phyloP scores from a whole-genome alignment of 495 filamentous ascomycete species.

The Evernia prunastri region DNA sequence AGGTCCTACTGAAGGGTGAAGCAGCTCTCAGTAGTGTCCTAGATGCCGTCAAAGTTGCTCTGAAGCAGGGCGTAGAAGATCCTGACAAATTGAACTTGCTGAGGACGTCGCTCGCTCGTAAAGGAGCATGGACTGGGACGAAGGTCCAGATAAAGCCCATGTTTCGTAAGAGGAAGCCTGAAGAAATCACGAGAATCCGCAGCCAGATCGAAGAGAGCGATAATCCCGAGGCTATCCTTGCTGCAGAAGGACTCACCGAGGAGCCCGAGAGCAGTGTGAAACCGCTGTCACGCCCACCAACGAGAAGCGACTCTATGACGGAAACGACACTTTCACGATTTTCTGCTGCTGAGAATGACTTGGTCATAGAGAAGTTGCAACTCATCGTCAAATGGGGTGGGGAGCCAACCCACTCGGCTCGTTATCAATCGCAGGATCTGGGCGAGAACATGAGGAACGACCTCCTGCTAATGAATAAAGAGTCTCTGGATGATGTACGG shows the following conservation, averaged over 20 bases:
- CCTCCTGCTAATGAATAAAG: conserved; percentile 84
- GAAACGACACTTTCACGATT: conserved; percentile 83
- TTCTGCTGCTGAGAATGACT: conserved; percentile 79
- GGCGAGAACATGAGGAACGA: conserved; percentile 95
- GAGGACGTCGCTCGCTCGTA: conserved; percentile 79
- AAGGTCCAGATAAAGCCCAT: conserved; percentile 99
- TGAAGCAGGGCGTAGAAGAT: conserved; percentile 75
- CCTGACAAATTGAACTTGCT: conserved; percentile 75
- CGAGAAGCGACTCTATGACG: conserved; percentile 72
- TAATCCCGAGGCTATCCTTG: conserved; percentile 5
- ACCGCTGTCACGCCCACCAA: conserved; percentile 35
- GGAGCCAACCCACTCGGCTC: conserved; percentile 92
- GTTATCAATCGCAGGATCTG: conserved; percentile 91
- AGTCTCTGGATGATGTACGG: conserved; percentile 80
- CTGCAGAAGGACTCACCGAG: conserved; percentile 17
- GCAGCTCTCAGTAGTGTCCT: conserved; percentile 84
- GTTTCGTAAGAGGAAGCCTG: conserved; percentile 75
- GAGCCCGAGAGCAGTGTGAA: conserved; percentile 7
- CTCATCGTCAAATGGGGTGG: conserved; percentile 99
- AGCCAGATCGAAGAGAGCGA: conserved; percentile 24
- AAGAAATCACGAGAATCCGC: conserved; percentile 38
- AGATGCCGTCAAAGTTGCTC: conserved; percentile 71
- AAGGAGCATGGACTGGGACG: conserved; percentile 87
- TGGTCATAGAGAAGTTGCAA: conserved; percentile 90
- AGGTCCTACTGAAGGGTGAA: conserved; percentile 89